Evolutionary conservation across 495 filamentous ascomycete species (phyloP).

Genomic region (Staphylotrichum tortipilum): DNA sequence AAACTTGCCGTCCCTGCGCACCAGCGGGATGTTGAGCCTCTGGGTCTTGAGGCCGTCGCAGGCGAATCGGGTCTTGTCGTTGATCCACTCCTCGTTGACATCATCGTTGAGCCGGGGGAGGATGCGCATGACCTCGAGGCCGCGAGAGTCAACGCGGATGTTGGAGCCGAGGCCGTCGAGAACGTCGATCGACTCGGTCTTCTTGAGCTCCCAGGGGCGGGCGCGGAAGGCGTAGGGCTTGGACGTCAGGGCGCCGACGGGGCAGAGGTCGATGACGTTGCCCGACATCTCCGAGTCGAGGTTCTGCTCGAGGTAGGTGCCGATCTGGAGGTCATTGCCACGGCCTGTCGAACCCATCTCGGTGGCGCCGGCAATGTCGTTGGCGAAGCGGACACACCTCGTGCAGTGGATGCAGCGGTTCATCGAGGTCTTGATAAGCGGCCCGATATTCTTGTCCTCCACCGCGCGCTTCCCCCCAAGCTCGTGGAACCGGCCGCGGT

Average conservation of each 20-base stretch:
- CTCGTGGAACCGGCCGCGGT: conserved; percentile 95
- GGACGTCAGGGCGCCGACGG: conserved; percentile 89
- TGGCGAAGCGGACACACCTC: conserved; percentile 93
- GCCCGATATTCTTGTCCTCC: conserved; percentile 98
- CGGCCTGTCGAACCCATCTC: conserved; percentile 90
- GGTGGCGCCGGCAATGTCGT: conserved; percentile 90
- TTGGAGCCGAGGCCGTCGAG: conserved; percentile 88
- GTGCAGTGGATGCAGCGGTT: conserved; percentile 99
- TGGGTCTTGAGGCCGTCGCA: conserved; percentile 97
- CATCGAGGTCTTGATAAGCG: conserved; percentile 99
- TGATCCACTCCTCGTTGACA: conserved; percentile 99
- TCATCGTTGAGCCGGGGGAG: conserved; percentile 91
- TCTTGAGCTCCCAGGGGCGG: conserved; percentile 90
- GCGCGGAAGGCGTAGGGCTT: conserved; percentile 98
- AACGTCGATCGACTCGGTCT: conserved; percentile 89
- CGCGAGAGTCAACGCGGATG: conserved; percentile 84
- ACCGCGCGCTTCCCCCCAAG: conserved; percentile 88
- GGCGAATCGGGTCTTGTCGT: conserved; percentile 94
- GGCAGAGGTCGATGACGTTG: conserved; percentile 97
- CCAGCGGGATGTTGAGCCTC: conserved; percentile 81
- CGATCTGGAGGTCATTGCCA: conserved; percentile 95
- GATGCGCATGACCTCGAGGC: conserved; percentile 94
- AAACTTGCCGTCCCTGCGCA: conserved; percentile 81
- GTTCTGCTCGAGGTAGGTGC: conserved; percentile 88
- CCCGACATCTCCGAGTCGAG: conserved; percentile 90